phyloP scores from a whole-genome alignment of 2,329 filamentous ascomycete genomes.

The Fusarium scirpi region DNA sequence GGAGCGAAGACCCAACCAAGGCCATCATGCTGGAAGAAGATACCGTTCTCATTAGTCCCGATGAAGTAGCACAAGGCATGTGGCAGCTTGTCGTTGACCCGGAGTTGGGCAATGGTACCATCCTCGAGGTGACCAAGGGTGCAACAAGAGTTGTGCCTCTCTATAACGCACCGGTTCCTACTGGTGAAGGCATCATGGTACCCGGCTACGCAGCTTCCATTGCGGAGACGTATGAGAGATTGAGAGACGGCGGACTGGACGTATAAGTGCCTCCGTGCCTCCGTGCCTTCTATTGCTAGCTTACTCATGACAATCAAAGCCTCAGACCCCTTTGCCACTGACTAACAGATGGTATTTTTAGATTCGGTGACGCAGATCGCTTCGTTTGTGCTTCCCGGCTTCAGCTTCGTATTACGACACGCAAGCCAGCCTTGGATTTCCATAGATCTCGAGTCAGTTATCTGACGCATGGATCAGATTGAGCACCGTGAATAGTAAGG shows the following conservation, averaged over 20 bases:
- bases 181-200: slow-evolving; percentile 38
- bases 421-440: slow-evolving; percentile 20
- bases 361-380: not conserved
- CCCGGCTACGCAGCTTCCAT: slow-evolving; percentile 44
- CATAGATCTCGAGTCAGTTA: slow-evolving; percentile 26
- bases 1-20: slow-evolving; percentile 51
- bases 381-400: not conserved
- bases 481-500: slow-evolving; percentile 26
- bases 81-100: slow-evolving; percentile 44
- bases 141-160: slow-evolving; percentile 47
- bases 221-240: slow-evolving; percentile 35
- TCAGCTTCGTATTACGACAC: slow-evolving; percentile 18
- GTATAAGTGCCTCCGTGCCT: slow-evolving; percentile 25
- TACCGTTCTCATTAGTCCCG: slow-evolving; percentile 48
- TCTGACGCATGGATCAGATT: slow-evolving; percentile 25
- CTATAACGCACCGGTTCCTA: slow-evolving; percentile 46
- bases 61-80: slow-evolving; percentile 51
- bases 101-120: slow-evolving; percentile 49
- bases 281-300: not conserved
- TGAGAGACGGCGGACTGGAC: slow-evolving; percentile 41
- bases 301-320: not conserved
- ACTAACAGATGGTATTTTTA: slow-evolving; percentile 7
- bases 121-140: slow-evolving; percentile 48
- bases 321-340: not conserved
- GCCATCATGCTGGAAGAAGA: slow-evolving; percentile 42